Evolutionary conservation across 2,329 filamentous ascomycete species (phyloP), one percentile per base, ranked within the genome.

Genomic region (Reticulascus tulasneorum): DNA sequence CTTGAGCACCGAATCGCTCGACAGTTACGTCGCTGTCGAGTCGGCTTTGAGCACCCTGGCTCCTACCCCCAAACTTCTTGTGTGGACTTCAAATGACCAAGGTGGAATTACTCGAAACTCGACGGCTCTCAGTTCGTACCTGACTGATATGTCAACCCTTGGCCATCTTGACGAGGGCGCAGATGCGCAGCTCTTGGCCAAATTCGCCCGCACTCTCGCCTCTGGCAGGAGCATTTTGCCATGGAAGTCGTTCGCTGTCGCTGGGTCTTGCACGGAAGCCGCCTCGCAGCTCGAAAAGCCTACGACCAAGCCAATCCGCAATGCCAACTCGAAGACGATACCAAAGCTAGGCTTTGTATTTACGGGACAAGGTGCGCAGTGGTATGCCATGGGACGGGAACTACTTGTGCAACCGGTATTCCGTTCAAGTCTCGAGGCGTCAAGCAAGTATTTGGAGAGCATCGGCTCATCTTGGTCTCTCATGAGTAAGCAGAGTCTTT

Each of bases 321-420:
- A n/a, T n/a, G n/a, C n/a, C n/a, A 21, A 19, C 23, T 24, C 11
- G 4, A 9, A 21, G 13, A 27, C 29, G 6, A 16, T 22, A 9
- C 17, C 9, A 32, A n/a, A 12, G 28, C 23, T 31, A 13, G 29
- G 19, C 23, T 47, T 45, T 20, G 27, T 42, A 9, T 47, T 47
- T 23, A 47, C 33, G 7, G 44, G 42, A 2, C 44, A 47, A 16
- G 44, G 44, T 6, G 44, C 44, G 1, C 44, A 47, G 32, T 45
- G 33, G 32, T 17, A 28, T 9, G 15, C 10, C 2, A 45, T 47
- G 44, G 44, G 44, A 4, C 17, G 13, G 4, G 33, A 33, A 19
- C 24, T 33, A 25, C 8, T 33, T 10, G 11, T 15, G 12, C 20
- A 29, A 8, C 33, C 24, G 4, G 17, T 17, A 12, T 39, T 39